Conservation (phyloP, 2,329 filamentous ascomycete species). For the Microcera coccophila region DNA sequence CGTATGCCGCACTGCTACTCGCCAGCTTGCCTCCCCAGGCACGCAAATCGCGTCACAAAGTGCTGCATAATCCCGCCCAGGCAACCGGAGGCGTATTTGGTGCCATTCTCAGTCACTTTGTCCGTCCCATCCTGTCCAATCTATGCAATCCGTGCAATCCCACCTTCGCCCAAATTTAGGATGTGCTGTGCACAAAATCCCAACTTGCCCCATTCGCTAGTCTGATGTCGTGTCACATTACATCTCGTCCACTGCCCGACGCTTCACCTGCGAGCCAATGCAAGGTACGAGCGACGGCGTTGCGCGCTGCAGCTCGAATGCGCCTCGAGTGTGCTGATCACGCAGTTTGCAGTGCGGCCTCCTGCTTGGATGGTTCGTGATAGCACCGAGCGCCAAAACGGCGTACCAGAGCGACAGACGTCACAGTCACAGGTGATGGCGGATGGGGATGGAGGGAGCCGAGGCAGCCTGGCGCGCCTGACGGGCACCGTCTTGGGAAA, state of each 20-base stretch:
- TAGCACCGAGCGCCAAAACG: neutral
- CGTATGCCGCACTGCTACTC: constrained; percentile 22
- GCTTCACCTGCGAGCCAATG: constrained; percentile 8
- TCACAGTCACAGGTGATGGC: neutral
- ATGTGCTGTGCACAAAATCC: constrained; percentile 17
- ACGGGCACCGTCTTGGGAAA: too few relatives aligned
- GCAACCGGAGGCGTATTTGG: constrained; percentile 22
- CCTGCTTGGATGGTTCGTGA: constrained; percentile 1
- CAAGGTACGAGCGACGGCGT: constrained; percentile 4
- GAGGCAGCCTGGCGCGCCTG: too few relatives aligned
- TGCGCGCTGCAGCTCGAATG: neutral
- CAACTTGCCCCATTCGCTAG: constrained; percentile 27
- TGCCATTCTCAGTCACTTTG: neutral
- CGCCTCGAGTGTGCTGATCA: neutral
- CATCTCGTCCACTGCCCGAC: constrained; percentile 14
- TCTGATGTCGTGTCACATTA: constrained; percentile 27
- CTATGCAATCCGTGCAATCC: neutral
- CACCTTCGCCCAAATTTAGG: neutral
- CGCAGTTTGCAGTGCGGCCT: constrained; percentile 1
- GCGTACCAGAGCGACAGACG: neutral
- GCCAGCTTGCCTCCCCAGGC: constrained; percentile 23
- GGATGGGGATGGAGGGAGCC: neutral
- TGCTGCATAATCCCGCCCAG: constrained; percentile 33
- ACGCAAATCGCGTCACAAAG: constrained; percentile 35
- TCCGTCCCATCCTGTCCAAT: neutral